Base-by-base conservation (phyloP, 1,284 basidiomycete genomes). In the Pascua guehoae region DNA sequence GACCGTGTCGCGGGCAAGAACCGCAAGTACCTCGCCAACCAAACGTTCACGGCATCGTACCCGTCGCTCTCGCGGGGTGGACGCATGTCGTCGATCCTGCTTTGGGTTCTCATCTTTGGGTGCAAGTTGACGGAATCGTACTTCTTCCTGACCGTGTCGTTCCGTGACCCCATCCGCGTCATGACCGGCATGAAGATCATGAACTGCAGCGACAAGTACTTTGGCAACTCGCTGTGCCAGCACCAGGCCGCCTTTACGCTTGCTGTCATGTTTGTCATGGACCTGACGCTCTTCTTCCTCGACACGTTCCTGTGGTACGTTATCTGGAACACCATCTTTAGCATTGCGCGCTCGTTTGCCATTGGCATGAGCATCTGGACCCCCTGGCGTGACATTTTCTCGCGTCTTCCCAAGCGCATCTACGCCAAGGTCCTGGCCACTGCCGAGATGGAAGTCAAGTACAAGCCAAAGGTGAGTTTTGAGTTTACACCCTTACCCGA, bases 231-330 rank as follows among this genome's bases (percentile, higher is more conserved):
- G 9, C 82, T 97, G 12, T 96, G 93, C 77, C 79, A 80, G 49
- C 91, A 96, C 71, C 93, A 97, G 65, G 89, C 91, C 1, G 87
- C 87, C 8, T 96, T 96, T 78, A 89, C 93, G 12, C 79, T 97
- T 64, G 84, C 93, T 56, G 88, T 95, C 80, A 97, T 96, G 93
- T 96, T 91, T 74, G 79, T 93, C 78, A 95, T 96, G 92, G 92
- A 96, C 73, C 79, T 96, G 43, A 86, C 88, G 49, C 83, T 96
- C 51, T 97, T 91, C 84, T 97, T 96, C 84, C 81, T 97, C 74
- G 92, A 97, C 79, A 97, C 93, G 8, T 97, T 95, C 86, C 79
- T 97, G 43, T 97, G 93, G 93, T 95, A 79, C 60, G 80, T 82
- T 65, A 96, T 97, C 70, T 97, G 93, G 93, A 94, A 94, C 77